A percentile compares a stretch with the other conserved stretches of the same genome.
Evolutionary conservation across 805 yeast genomes (phyloP).

Genomic region (Pichia cephalocereana): DNA sequence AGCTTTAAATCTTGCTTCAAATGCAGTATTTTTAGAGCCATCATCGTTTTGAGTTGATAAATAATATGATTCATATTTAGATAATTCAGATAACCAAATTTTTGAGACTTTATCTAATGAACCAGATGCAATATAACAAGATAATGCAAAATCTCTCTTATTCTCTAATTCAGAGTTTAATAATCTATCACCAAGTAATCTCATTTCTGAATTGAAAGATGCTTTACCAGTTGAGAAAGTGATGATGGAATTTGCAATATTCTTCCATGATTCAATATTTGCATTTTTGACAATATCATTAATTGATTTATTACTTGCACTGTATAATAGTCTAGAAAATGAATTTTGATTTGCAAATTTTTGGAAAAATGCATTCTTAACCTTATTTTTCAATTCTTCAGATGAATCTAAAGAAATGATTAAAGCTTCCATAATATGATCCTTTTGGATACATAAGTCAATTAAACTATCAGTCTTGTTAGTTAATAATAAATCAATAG

Average conservation of each 20-base stretch:
- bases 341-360: slow-evolving; percentile 42
- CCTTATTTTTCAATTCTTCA: slow-evolving; percentile 55
- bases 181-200: slow-evolving; percentile 72
- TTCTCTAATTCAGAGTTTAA: slow-evolving; percentile 30
- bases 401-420: slow-evolving; percentile 66
- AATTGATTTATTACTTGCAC: slow-evolving; percentile 43
- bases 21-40: slow-evolving; percentile 39
- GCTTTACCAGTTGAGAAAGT: slow-evolving; percentile 37
- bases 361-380: slow-evolving; percentile 60
- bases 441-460: slow-evolving; percentile 51
- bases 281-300: slow-evolving; percentile 71
- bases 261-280: slow-evolving; percentile 73
- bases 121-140: slow-evolving; percentile 71
- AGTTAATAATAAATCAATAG: slow-evolving; percentile 43
- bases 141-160: slow-evolving; percentile 64
- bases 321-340: slow-evolving; percentile 67
- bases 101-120: slow-evolving; percentile 69
- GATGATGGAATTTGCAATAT: slow-evolving; percentile 60
- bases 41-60: slow-evolving; percentile 38
- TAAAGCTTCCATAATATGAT: slow-evolving; percentile 68
- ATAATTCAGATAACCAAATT: slow-evolving; percentile 75
- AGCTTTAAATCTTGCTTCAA: slow-evolving; percentile 78
- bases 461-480: slow-evolving; percentile 65
- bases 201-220: slow-evolving; percentile 45
- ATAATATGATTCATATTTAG: slow-evolving; percentile 31